Conservation (phyloP, 306 rosid species). For the Quercus variabilis region DNA sequence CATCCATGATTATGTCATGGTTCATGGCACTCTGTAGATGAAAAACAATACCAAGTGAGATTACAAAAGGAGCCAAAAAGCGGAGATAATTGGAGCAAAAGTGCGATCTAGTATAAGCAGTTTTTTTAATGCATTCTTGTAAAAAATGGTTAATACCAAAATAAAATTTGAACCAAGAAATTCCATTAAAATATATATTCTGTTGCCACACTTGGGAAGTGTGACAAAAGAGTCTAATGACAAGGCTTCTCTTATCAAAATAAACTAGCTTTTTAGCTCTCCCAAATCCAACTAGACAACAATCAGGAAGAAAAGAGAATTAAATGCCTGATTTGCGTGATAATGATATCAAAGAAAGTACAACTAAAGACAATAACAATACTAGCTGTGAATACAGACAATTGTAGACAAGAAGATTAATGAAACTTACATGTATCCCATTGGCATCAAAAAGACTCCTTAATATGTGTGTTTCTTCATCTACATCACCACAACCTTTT, state of each 20-base stretch:
- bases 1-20: constrained; percentile 89
- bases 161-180: background rate
- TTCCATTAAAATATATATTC: background rate
- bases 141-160: background rate
- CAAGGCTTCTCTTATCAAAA: background rate
- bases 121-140: background rate
- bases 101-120: too few relatives aligned
- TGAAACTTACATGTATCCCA: constrained; percentile 86
- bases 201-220: background rate
- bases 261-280: background rate
- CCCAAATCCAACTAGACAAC: background rate
- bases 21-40: constrained; percentile 73
- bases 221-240: too few relatives aligned
- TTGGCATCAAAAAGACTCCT: constrained; percentile 74
- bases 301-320: background rate
- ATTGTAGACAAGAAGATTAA: background rate
- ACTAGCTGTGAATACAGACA: constrained; percentile 8
- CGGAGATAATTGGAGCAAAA: background rate
- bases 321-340: background rate
- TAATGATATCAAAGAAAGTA: constrained; percentile 11
- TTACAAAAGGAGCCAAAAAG: constrained; percentile 5
- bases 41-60: constrained; percentile 11
- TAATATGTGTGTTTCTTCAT: constrained; percentile 70
- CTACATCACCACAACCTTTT: constrained; percentile 37
- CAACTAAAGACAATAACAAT: constrained; percentile 8